Conservation (phyloP, 2,329 filamentous ascomycete species). For the Scytalidium sp. region DNA sequence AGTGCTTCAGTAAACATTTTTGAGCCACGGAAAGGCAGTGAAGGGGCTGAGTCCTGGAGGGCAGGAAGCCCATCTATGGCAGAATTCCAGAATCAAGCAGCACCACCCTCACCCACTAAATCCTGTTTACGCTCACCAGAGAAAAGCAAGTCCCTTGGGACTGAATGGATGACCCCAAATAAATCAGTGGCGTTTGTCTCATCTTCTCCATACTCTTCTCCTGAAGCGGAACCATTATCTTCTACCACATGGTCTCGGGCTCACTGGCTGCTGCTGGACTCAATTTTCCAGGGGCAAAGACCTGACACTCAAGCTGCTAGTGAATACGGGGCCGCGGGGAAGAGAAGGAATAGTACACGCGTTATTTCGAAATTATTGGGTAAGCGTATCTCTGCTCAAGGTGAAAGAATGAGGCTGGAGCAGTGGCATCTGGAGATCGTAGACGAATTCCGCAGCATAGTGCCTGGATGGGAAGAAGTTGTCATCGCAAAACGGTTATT, state of each 20-base stretch:
- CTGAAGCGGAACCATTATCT: conserved; percentile 16
- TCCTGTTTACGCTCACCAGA: conserved; percentile 26
- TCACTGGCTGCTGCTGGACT: conserved; percentile 28
- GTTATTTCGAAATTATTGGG: conserved; percentile 27
- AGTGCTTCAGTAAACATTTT: neutral
- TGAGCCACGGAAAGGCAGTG: neutral
- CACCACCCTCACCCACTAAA: conserved; percentile 22
- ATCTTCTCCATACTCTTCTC: conserved; percentile 22
- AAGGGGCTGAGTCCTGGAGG: no score
- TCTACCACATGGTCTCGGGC: conserved; percentile 23
- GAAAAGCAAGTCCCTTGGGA: conserved; percentile 13
- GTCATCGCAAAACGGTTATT: conserved; percentile 27
- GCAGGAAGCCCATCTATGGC: neutral
- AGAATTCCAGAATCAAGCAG: neutral
- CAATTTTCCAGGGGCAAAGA: conserved; percentile 23
- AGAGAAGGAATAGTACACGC: conserved; percentile 13
- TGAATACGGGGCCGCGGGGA: conserved; percentile 3
- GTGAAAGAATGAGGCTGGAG: conserved; percentile 22
- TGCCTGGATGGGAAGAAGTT: conserved; percentile 29
- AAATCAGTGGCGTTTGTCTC: conserved; percentile 28
- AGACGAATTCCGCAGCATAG: conserved; percentile 25
- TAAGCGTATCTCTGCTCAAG: conserved; percentile 16
- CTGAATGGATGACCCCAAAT: neutral
- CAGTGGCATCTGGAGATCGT: conserved; percentile 32
- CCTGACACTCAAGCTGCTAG: conserved; percentile 13